Evolutionary conservation across 2,329 filamentous ascomycete species (phyloP).

Genomic region (Plenodomus lindquistii): DNA sequence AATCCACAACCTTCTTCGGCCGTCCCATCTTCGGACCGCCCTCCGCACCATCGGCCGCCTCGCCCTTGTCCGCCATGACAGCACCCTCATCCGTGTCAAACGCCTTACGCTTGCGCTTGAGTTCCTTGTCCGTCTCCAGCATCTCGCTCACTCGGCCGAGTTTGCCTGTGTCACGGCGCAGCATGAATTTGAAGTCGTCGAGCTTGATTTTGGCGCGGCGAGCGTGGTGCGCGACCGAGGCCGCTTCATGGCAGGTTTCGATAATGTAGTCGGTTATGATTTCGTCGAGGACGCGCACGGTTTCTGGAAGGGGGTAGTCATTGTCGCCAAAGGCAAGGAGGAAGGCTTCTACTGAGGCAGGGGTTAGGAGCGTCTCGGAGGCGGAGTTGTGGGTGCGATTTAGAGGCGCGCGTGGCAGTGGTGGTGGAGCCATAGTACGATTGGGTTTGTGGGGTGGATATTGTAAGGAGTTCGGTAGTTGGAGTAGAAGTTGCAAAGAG

Average conservation of each 20-base stretch:
- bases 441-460: not conserved
- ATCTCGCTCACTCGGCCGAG: slow-evolving; percentile 89
- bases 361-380: slow-evolving; percentile 11
- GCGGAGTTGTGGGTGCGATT: slow-evolving; percentile 4
- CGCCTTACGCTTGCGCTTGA: slow-evolving; percentile 80
- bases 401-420: slow-evolving; percentile 9
- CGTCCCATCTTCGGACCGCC: slow-evolving; percentile 9
- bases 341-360: slow-evolving; percentile 65
- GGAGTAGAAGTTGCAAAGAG: not conserved
- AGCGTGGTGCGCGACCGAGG: slow-evolving; percentile 80
- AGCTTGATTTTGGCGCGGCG: slow-evolving; percentile 97
- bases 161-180: slow-evolving; percentile 82
- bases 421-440: slow-evolving; percentile 3
- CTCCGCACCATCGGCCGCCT: slow-evolving; percentile 14
- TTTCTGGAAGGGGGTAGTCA: slow-evolving; percentile 76
- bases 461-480: not conserved
- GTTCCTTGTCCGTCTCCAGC: slow-evolving; percentile 82
- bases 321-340: slow-evolving; percentile 83
- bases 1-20: slow-evolving; percentile 3
- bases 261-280: slow-evolving; percentile 94
- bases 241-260: slow-evolving; percentile 87
- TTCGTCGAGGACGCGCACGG: slow-evolving; percentile 86
- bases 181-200: slow-evolving; percentile 94
- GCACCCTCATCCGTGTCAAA: slow-evolving; percentile 70
- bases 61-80: slow-evolving; percentile 50